Percentiles rank a stretch among this genome's conserved stretches.
These are phyloP conservation scores for Alternaria hordeiaustralica DNA, from an alignment of 2,329 filamentous ascomycete genomes.

Conservation along the genomic window DNA sequence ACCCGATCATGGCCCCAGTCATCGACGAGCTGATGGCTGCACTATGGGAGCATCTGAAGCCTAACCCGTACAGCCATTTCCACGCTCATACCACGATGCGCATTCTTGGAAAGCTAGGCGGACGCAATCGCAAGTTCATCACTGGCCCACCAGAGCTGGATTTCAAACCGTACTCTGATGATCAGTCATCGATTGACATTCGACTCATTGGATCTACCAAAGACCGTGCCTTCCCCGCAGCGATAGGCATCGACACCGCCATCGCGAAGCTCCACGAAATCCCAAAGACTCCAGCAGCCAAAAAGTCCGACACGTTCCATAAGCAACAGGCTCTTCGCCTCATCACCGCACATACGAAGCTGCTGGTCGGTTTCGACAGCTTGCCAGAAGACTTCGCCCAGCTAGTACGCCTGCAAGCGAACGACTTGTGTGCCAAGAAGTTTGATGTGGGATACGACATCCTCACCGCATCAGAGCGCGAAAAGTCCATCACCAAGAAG, in stretches of 20 bases:
- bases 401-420: constrained; percentile 84
- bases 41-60: constrained; percentile 92
- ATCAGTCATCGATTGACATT: constrained; percentile 84
- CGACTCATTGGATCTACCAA: constrained; percentile 87
- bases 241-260: constrained; percentile 85
- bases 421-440: constrained; percentile 79
- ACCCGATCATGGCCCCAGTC: constrained; percentile 98
- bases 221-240: constrained; percentile 85
- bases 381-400: constrained; percentile 88
- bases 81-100: constrained; percentile 97
- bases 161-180: constrained; percentile 86
- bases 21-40: constrained; percentile 99
- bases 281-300: constrained; percentile 66
- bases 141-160: constrained; percentile 84
- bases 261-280: constrained; percentile 86
- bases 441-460: constrained; percentile 72
- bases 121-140: constrained; percentile 93
- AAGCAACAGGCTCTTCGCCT: constrained; percentile 92
- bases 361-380: constrained; percentile 85
- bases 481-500: constrained; percentile 86
- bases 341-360: constrained; percentile 86
- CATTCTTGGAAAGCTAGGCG: constrained; percentile 94
- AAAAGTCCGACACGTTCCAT: constrained; percentile 81
- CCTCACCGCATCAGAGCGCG: constrained; percentile 77
- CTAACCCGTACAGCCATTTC: constrained; percentile 94